These are phyloP conservation scores for Fusarium tricinctum DNA, from an alignment of 2,329 filamentous ascomycete genomes.

Conservation along the genomic window DNA sequence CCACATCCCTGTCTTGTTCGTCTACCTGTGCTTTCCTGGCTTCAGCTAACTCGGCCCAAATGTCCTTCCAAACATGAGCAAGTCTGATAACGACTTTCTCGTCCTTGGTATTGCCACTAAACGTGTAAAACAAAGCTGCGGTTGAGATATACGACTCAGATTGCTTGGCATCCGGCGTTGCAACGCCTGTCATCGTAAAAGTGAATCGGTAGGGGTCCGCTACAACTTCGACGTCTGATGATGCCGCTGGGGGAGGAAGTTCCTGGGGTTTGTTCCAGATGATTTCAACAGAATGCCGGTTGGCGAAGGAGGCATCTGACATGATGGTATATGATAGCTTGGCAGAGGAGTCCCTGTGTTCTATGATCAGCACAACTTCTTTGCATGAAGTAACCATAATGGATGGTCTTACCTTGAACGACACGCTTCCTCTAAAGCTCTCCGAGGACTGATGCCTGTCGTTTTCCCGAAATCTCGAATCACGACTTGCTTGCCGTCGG, in stretches of 20 bases:
- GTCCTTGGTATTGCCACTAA: conserved; percentile 82
- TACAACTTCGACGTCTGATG: conserved; percentile 60
- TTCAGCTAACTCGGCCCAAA: conserved; percentile 85
- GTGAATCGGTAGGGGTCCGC: conserved; percentile 67
- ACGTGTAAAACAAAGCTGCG: conserved; percentile 83
- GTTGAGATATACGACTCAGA: conserved; percentile 91
- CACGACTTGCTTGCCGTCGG: conserved; percentile 68
- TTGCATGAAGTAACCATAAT: not conserved
- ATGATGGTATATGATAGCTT: conserved; percentile 77
- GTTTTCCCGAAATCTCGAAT: conserved; percentile 89
- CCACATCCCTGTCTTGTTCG: conserved; percentile 74
- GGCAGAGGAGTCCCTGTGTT: conserved; percentile 74
- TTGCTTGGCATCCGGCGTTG: conserved; percentile 81
- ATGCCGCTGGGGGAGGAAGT: conserved; percentile 53
- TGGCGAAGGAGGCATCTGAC: conserved; percentile 81
- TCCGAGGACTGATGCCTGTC: conserved; percentile 80
- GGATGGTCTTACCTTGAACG: conserved; percentile 72
- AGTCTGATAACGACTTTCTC: conserved; percentile 86
- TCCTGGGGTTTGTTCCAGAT: conserved; percentile 83
- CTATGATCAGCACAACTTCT: conserved; percentile 14
- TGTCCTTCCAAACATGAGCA: conserved; percentile 83
- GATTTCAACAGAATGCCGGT: conserved; percentile 80
- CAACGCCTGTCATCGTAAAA: conserved; percentile 81
- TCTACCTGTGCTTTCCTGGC: conserved; percentile 79
- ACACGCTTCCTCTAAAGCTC: conserved; percentile 88